Base-by-base conservation (phyloP, 257 asterid genomes). In the Osmanthus fragrans region DNA sequence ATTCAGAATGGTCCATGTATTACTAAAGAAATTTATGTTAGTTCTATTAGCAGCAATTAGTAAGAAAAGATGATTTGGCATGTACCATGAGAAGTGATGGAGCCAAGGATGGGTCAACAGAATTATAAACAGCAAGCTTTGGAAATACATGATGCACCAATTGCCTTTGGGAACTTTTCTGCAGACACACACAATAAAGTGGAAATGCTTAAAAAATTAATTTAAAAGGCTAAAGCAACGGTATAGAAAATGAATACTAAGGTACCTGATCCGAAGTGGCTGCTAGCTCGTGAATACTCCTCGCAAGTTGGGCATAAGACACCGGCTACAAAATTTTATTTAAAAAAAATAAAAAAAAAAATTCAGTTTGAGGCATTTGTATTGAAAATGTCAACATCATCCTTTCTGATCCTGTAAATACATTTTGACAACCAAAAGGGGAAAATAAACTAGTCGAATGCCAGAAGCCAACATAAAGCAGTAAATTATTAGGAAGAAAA, bases 211-310 rank as follows among this genome's bases (percentile, higher is more conserved):
- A 27, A 71, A 60, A 40, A 72, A 71, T 30, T 9, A 76, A 73
- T 42, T 72, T 49, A 32, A 81, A 45, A 12, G 15, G 5, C 10
- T 64, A 33, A 68, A 63, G 51, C 47, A 6, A 80, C 19, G 4
- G 8, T 27, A 9, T 15, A 19, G 66, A 74, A 37, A 82, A 54
- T 33, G 60, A 71, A 81, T 67, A 33, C 77, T 45, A 37, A 81
- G 77, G 68, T 90, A 96, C 99, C 86, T 93, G 99, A 89, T 96
- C 99, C 72, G 96, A 93, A 34, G 98, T 73, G 68, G 99, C 98
- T 16, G 99, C 97, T 81, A 96, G 87, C 91, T 96, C 99, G 15
- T 96, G 99, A 84, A 96, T 96, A 83, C 97, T 96, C 89, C 99
- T 88, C 12, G 98, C 99, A 82, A 96, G 98, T 90, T 96, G 99